Evolutionary conservation across 495 filamentous ascomycete species (phyloP).

Genomic region (Trichoderma gamsii): DNA sequence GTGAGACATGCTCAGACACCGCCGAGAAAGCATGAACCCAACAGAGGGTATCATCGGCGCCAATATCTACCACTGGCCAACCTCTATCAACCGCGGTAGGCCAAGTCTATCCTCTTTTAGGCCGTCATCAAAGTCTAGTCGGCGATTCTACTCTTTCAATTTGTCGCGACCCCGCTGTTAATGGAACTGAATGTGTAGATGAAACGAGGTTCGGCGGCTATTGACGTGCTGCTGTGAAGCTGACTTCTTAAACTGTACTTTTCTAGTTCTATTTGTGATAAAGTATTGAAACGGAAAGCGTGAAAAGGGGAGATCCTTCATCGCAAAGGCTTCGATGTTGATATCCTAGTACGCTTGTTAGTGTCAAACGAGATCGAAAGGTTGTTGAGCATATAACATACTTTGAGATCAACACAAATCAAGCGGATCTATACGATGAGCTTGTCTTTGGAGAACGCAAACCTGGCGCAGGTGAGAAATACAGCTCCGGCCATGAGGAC

Average conservation of each 20-base stretch:
- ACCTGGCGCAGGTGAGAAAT: background rate
- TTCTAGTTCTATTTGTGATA: background rate
- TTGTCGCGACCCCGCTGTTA: background rate
- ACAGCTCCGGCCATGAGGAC: background rate
- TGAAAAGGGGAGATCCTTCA: too few relatives aligned
- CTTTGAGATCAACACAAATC: background rate
- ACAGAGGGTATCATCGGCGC: background rate
- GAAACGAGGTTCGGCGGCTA: conserved; percentile 4
- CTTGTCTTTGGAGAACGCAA: background rate
- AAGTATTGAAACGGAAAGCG: too few relatives aligned
- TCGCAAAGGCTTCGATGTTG: too few relatives aligned
- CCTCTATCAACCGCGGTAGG: background rate
- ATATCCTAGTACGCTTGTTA: too few relatives aligned
- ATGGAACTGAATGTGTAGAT: background rate
- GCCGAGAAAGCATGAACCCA: background rate
- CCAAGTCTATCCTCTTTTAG: background rate
- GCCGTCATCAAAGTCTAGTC: background rate
- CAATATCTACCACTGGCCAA: background rate
- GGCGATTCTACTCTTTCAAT: background rate
- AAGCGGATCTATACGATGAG: background rate
- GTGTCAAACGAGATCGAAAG: background rate
- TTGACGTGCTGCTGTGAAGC: background rate
- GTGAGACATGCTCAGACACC: background rate
- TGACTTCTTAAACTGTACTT: background rate
- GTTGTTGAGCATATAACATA: background rate